Evolutionary conservation across 805 yeast genomes (phyloP), one percentile per base, ranked within the genome.

Genomic region (Helenozyma rhizophorensis): DNA sequence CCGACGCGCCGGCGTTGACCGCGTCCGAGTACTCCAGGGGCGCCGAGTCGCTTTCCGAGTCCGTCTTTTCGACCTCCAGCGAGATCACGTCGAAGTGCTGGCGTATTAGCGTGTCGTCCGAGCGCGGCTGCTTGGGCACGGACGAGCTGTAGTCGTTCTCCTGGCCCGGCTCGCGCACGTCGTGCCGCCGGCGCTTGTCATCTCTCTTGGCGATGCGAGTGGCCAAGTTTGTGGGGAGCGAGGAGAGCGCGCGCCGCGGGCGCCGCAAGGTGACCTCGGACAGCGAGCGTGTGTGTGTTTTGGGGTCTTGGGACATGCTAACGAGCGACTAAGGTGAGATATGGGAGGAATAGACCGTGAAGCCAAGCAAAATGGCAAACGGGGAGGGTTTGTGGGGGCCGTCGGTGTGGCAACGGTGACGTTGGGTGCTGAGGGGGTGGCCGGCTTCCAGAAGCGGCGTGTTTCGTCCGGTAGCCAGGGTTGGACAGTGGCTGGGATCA

Each of bases 111-210:
- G 33, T 37, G 17, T 39, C 42, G 15, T 41, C 46, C 9, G 45
- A 35, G 28, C 28, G 27, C 25, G 30, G 27, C 28, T 21, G 29
- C 19, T 39, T 36, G 27, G 35, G 39, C 19, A 28, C 40, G 10
- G 40, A 30, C 14, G 37, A 32, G 21, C 37, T 38, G 27, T 36
- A 18, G 11, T 37, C 47, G 19, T 45, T 45, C 25, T 45, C 49
- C 23, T 42, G 45, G 28, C 47, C 49, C 9, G 35, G 16, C 21
- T 45, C 50, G n/a, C 45, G 36, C 2, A 34, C 30, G 4, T 40
- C 48, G 15, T 38, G 42, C 16, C 50, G 43, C 13, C 46, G 37
- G 27, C 48, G 47, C 19, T 39, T 32, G 19, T 45, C 49, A 21
- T 43, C 43, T 17, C 43, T 45, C n/a, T 40, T 32, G 12, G 43